phyloP scores from a whole-genome alignment of 2,329 filamentous ascomycete genomes.

The Xylaria sp. region DNA sequence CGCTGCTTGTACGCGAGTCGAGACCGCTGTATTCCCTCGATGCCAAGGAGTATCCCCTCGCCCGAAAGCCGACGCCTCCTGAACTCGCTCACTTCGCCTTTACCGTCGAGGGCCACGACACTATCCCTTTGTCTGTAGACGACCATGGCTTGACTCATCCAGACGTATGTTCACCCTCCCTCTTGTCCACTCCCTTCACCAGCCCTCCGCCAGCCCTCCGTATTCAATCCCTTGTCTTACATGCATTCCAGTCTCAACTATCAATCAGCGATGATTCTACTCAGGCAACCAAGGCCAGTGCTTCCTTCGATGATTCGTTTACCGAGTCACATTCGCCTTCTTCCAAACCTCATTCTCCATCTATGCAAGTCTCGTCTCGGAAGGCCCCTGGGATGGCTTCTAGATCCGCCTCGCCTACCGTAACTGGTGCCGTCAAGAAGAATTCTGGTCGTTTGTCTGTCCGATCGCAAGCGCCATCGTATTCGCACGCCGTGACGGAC shows the following conservation, averaged over 20 bases:
- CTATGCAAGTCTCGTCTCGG: slow-evolving; percentile 48
- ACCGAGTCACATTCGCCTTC: slow-evolving; percentile 45
- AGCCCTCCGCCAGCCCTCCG: not conserved
- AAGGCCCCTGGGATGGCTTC: slow-evolving; percentile 50
- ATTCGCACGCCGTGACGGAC: slow-evolving; percentile 51
- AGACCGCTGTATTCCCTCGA: slow-evolving; percentile 78
- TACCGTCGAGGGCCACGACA: slow-evolving; percentile 70
- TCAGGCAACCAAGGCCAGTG: slow-evolving; percentile 48
- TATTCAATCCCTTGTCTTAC: slow-evolving; percentile 32
- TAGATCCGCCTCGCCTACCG: slow-evolving; percentile 51
- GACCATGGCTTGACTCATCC: slow-evolving; percentile 32
- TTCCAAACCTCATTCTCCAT: slow-evolving; percentile 40
- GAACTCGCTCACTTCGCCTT: slow-evolving; percentile 83
- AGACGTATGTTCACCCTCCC: slow-evolving; percentile 40
- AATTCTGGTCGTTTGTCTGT: slow-evolving; percentile 46
- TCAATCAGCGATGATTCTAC: slow-evolving; percentile 41
- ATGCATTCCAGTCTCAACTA: slow-evolving; percentile 45
- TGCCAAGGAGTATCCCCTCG: slow-evolving; percentile 89
- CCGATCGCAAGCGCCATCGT: slow-evolving; percentile 46
- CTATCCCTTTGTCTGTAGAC: slow-evolving; percentile 51
- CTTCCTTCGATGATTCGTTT: slow-evolving; percentile 50
- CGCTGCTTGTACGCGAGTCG: slow-evolving; percentile 81
- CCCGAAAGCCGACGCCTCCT: slow-evolving; percentile 81
- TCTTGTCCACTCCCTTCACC: slow-evolving; percentile 17
- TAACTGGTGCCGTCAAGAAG: slow-evolving; percentile 47